Percentiles rank a stretch among this genome's conserved stretches.
phyloP scores from a whole-genome alignment of 305 asterid genomes.

The Fraxinus baroniana region DNA sequence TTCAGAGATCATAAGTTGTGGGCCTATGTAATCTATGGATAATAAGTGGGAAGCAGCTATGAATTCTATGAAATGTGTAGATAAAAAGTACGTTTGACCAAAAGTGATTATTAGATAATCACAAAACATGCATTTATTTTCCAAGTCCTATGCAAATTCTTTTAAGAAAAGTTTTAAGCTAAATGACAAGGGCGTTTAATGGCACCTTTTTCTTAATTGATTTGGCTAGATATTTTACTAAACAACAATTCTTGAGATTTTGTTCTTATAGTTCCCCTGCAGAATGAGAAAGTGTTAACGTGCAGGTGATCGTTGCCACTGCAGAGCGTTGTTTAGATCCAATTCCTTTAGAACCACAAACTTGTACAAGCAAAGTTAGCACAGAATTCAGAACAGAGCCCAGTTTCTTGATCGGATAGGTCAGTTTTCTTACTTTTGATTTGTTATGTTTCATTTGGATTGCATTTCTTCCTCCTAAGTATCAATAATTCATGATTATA shows the following conservation, averaged over 20 bases:
- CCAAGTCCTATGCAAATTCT: not conserved
- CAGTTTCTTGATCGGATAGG: not conserved
- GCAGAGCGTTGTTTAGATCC: constrained; percentile 56
- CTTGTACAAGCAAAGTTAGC: constrained; percentile 44
- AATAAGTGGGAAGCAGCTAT: not conserved
- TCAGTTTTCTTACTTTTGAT: not conserved
- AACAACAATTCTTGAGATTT: not conserved
- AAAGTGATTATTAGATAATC: not conserved
- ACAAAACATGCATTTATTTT: not conserved
- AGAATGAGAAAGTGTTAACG: constrained; percentile 1
- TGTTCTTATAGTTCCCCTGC: not conserved
- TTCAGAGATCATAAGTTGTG: not conserved
- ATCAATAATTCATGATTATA: not conserved
- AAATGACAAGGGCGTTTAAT: not conserved
- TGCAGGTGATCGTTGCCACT: constrained; percentile 49
- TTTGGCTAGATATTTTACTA: not conserved
- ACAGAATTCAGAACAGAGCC: constrained; percentile 28
- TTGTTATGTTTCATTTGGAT: not conserved
- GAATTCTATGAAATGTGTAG: not conserved
- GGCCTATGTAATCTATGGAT: not conserved
- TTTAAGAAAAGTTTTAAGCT: not conserved
- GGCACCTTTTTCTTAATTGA: not conserved
- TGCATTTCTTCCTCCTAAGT: not conserved
- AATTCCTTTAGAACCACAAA: constrained; percentile 44
- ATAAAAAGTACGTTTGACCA: not conserved